Percentiles rank a stretch among this genome's conserved stretches.
Conservation (phyloP, 164 flowering plant genomes). For the Chloranthus sessilifolius region DNA sequence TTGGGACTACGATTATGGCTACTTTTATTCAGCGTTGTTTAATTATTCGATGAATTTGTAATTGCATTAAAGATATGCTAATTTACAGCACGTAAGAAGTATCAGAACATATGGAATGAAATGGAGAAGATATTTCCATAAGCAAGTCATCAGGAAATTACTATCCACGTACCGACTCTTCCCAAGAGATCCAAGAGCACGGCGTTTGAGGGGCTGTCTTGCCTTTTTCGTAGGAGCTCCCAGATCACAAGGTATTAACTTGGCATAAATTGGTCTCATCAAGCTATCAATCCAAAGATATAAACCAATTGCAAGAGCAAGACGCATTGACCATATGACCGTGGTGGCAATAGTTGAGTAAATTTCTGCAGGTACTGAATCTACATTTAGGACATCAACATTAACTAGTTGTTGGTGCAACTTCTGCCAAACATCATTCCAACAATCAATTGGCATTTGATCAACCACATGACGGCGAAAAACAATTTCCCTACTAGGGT, state of each 20-base stretch:
- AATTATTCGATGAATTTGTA: neutral
- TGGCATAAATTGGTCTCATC: conserved; percentile 87
- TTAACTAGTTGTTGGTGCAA: conserved; percentile 88
- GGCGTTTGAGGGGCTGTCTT: conserved; percentile 46
- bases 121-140: conserved; percentile 1
- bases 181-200: conserved; percentile 82
- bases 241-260: conserved; percentile 84
- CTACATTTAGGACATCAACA: conserved; percentile 73
- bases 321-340: conserved; percentile 94
- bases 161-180: conserved; percentile 70
- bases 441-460: conserved; percentile 89
- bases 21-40: neutral
- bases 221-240: conserved; percentile 51
- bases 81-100: no score
- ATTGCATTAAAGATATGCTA: no score
- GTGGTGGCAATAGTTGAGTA: conserved; percentile 83
- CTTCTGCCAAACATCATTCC: conserved; percentile 97
- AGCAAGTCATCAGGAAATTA: conserved; percentile 10
- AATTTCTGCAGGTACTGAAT: conserved; percentile 72
- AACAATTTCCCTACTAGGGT: conserved; percentile 52
- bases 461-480: conserved; percentile 83
- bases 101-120: neutral
- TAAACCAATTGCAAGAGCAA: conserved; percentile 64
- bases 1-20: neutral
- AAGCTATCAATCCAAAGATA: conserved; percentile 74